phyloP scores from a whole-genome alignment of 352 stramenopile genomes.

The Phytophthora uliginosa region DNA sequence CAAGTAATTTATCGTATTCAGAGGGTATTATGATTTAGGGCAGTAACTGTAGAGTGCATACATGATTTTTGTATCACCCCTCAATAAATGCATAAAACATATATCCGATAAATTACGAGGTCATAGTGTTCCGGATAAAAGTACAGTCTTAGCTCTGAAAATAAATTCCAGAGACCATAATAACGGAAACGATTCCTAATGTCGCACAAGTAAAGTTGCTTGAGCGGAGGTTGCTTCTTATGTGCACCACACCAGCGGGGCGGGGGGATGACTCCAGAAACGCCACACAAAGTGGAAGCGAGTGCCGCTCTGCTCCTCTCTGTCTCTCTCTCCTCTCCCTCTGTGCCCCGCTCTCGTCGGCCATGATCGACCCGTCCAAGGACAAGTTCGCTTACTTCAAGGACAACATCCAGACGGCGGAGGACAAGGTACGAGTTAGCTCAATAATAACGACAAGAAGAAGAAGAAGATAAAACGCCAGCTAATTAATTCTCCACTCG shows the following conservation, averaged over 20 bases:
- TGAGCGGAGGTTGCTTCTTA: background rate
- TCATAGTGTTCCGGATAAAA: too few relatives aligned
- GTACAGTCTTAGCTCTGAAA: too few relatives aligned
- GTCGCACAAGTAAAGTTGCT: background rate
- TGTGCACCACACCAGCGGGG: background rate
- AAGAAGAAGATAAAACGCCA: background rate
- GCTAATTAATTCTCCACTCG: background rate
- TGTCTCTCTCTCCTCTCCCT: background rate
- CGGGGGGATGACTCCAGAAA: background rate
- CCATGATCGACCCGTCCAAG: conserved; percentile 90
- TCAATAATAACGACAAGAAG: too few relatives aligned
- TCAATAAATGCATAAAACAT: too few relatives aligned
- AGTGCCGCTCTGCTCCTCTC: background rate
- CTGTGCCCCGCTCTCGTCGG: conserved; percentile 1
- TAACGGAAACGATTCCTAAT: too few relatives aligned
- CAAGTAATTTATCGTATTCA: too few relatives aligned
- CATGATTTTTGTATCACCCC: too few relatives aligned
- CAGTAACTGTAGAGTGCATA: too few relatives aligned
- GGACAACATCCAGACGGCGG: conserved; percentile 90
- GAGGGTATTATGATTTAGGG: too few relatives aligned
- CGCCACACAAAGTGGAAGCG: background rate
- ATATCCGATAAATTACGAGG: too few relatives aligned
- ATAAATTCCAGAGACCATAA: too few relatives aligned
- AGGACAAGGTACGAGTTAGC: conserved; percentile 72
- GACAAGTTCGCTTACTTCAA: conserved; percentile 93